Evolutionary conservation across 2,329 filamentous ascomycete genomes (phyloP), one percentile per base, ranked within the genome.

Genomic region (Capronia epimyces): DNA sequence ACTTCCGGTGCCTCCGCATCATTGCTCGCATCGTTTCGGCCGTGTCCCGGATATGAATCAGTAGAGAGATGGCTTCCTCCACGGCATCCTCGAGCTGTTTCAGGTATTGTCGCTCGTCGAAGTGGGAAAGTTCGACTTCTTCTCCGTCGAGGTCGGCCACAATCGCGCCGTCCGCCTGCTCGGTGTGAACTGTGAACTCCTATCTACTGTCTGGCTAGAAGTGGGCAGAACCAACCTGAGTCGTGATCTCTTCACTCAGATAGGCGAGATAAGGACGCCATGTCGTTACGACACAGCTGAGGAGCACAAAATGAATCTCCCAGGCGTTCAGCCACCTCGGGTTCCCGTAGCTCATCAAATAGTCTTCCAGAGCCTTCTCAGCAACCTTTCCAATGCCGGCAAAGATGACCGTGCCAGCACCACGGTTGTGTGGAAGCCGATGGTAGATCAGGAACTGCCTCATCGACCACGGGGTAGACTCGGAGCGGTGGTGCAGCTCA

Each of bases 71-170:
- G n/a, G 24, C n/a, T 6, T 43, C 24, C 8, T 15, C n/a, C 13
- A 43, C 21, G 10, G 6, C 24, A 27, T 43, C 40, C 13, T 43
- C 40, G 10, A 43, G 22, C 15, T 43, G 40, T 43, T 43, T 43
- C 10, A 43, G 40, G 8, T 43, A 27, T 27, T 43, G 40, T 18
- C 40, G 21, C n/a, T 25, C 21, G 12, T 16, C 20, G 20, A 43
- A n/a, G 3, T 16, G 5, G 4, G 40, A 20, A 24, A 43, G 22
- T 12, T 22, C 24, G 12, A 16, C 40, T 13, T 16, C 21, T 27
- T 27, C 40, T 16, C 40, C 40, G 15, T 43, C 36, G n/a, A 25
- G 24, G n/a, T 43, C 40, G 6, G 40, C 24, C 9, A 43, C 10
- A 13, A 43, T n/a, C 7, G n/a, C 20, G 8, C 15, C 20, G 9